Conservation (phyloP, 331 rosid genomes). For the Pyrus hybrid region DNA sequence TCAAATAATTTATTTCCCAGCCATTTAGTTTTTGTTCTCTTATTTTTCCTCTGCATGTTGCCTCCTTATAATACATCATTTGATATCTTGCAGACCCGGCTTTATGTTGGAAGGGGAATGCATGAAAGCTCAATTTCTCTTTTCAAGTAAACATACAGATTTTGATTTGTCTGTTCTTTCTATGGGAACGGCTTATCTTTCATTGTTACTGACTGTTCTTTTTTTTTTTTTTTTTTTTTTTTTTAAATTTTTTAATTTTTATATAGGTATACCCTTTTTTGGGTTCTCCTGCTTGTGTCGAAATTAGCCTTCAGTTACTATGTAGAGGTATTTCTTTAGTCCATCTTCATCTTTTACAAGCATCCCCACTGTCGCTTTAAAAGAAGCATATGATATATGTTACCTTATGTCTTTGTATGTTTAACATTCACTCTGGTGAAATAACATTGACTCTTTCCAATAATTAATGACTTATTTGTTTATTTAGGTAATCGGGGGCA, state of each 20-base stretch:
- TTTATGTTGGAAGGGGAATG: slow-evolving; percentile 99
- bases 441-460: not conserved
- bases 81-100: slow-evolving; percentile 62
- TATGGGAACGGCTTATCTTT: slow-evolving; percentile 18
- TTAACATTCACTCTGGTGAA: not conserved
- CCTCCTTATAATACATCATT: not conserved
- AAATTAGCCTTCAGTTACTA: slow-evolving; percentile 89
- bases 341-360: not conserved
- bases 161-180: slow-evolving; percentile 5
- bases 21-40: not conserved
- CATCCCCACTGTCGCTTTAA: not conserved
- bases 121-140: slow-evolving; percentile 80
- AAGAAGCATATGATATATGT: not conserved
- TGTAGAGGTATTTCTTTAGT: slow-evolving; percentile 64
- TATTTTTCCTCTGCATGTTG: not conserved
- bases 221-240: not conserved
- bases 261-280: slow-evolving; percentile 73
- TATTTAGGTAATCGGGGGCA: not conserved
- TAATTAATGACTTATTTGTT: not conserved
- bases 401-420: not conserved
- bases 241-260: no score
- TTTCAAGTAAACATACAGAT: slow-evolving; percentile 48
- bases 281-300: slow-evolving; percentile 72
- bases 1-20: slow-evolving; percentile 1
- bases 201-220: slow-evolving; percentile 19